Percentiles rank a stretch among this genome's conserved stretches.
Evolutionary conservation across 306 rosid species (phyloP).

Genomic region (Benincasa hispida): DNA sequence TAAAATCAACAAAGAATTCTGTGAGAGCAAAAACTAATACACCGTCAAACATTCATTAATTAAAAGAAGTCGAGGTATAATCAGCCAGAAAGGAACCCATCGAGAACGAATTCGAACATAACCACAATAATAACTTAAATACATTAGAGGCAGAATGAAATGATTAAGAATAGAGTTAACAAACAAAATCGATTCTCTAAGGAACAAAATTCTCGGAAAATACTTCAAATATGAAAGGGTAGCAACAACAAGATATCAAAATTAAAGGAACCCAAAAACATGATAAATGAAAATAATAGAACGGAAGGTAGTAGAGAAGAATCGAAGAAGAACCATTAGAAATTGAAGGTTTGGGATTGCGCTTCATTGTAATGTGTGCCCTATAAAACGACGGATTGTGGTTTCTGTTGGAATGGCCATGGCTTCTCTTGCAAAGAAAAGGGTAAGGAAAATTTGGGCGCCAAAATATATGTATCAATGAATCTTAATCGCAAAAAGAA

Average conservation of each 20-base stretch:
- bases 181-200: neutral
- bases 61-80: neutral
- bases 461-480: too few species aligned
- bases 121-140: neutral
- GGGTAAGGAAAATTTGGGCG: neutral
- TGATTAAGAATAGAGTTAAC: neutral
- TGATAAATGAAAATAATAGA: neutral
- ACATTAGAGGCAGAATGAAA: neutral
- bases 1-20: neutral
- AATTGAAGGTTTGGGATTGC: neutral
- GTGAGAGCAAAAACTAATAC: neutral
- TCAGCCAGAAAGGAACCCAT: neutral
- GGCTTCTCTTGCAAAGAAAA: neutral
- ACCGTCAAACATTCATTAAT: neutral
- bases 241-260: neutral
- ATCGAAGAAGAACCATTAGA: neutral
- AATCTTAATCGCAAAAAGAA: too few species aligned
- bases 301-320: neutral
- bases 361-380: neutral
- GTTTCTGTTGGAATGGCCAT: neutral
- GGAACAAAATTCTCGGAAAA: neutral
- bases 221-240: neutral
- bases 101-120: neutral
- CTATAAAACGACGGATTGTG: neutral
- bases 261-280: neutral